Conservation (phyloP, 2,329 filamentous ascomycete genomes). For the Ciborinia camelliae region DNA sequence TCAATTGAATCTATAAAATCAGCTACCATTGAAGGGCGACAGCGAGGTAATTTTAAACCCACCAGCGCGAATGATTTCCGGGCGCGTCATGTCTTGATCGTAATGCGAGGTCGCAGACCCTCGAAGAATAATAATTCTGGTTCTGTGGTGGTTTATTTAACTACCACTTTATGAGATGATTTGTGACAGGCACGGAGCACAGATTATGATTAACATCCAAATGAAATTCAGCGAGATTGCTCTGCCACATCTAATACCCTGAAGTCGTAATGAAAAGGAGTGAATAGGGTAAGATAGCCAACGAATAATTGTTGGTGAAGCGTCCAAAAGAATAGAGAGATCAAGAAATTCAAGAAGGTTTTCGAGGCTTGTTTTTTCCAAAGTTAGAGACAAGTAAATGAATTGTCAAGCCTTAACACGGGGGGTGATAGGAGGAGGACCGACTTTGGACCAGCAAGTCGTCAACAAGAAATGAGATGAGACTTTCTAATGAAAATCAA, state of each 20-base stretch:
- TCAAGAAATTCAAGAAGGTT: neutral
- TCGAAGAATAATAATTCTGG: slow-evolving; percentile 7
- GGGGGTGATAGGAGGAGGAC: too few relatives aligned
- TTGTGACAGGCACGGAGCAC: slow-evolving; percentile 17
- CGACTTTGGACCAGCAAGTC: neutral
- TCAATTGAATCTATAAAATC: slow-evolving; percentile 77
- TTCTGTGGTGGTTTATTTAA: slow-evolving; percentile 3
- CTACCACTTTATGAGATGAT: slow-evolving; percentile 10
- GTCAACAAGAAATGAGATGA: neutral
- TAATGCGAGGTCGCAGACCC: slow-evolving; percentile 10
- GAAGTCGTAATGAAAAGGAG: slow-evolving; percentile 9
- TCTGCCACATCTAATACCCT: slow-evolving; percentile 19
- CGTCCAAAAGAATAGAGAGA: slow-evolving; percentile 13
- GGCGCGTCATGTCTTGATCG: slow-evolving; percentile 47
- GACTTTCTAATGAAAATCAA: too few relatives aligned
- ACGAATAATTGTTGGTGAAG: neutral
- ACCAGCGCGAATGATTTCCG: slow-evolving; percentile 55
- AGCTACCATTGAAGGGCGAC: slow-evolving; percentile 20
- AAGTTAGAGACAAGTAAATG: slow-evolving; percentile 7
- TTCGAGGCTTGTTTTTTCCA: slow-evolving; percentile 6
- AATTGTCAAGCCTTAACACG: too few relatives aligned
- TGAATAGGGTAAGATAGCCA: neutral
- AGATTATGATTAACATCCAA: slow-evolving; percentile 20
- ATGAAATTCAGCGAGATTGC: slow-evolving; percentile 16
- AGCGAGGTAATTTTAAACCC: slow-evolving; percentile 31